Base-by-base conservation (phyloP, 495 filamentous ascomycete species). In the Xylaria curta region DNA sequence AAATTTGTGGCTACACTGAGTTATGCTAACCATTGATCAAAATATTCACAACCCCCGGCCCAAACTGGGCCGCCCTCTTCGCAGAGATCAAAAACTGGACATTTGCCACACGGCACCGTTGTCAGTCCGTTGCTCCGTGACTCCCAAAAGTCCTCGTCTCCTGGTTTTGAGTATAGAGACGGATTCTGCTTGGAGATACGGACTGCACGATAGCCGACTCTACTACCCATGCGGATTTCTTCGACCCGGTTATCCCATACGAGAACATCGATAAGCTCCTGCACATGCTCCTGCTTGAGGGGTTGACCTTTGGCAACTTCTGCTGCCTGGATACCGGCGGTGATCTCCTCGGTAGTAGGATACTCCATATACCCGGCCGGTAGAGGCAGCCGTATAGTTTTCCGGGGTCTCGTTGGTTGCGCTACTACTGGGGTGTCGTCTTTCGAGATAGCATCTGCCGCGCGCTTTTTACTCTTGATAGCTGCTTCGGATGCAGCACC, bases 61-160 rank as follows among this genome's bases (percentile, higher is more conserved):
- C 91, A 96, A 44, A 98, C 93, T 10, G 92, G 91, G 1, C 94
- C 94, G 7, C 92, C 94, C 66, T 96, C 93, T 60, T 91, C 91
- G 80, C 96, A 99, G 24, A 97, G 84, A 49, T 92, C 89, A 82
- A 97, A 97, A n/a, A 98, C 96, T 0, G 97, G 96, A 79, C 96
- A 99, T 72, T 88, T 85, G 19, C 94, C 95, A 84, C 96, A 99
- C 9, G 96, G 96, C 3, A 90, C 90, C 75, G 97, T 94, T 1
- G 92, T 96, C 76, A 97, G 89, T 28, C 92, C 94, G 68, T 83
- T 86, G 80, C 71, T 77, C 67, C 58, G 81, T 40, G 83, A 78
- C 70, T 87, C 83, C 62, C 78, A 79, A 47, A 81, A 82, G 71
- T 87, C 84, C 31, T 86, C 82, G 60, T 80, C 76, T 69, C 78